Conservation (phyloP, 1,284 basidiomycete species). For the Ustilago cynodontis region DNA sequence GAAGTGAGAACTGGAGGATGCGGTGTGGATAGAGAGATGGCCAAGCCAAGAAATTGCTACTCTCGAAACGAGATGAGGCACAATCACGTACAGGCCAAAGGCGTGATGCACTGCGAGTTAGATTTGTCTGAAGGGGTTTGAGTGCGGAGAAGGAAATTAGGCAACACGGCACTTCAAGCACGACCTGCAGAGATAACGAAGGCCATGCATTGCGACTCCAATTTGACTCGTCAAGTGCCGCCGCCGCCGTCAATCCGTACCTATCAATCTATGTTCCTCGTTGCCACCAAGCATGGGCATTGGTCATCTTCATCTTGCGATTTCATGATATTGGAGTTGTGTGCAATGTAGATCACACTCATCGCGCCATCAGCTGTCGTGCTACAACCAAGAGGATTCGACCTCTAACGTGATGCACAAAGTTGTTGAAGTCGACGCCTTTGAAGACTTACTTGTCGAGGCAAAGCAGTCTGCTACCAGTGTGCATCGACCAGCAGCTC, state of each 20-base stretch:
- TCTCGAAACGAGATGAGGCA: constrained; percentile 4
- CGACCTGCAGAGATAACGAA: constrained; percentile 35
- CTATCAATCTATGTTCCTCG: no score
- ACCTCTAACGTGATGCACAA: no score
- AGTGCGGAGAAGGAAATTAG: not conserved
- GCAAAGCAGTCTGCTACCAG: no score
- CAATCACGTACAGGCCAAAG: constrained; percentile 5
- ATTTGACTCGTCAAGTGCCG: constrained; percentile 3
- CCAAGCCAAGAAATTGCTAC: constrained; percentile 12
- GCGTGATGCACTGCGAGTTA: not conserved
- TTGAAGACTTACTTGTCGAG: no score
- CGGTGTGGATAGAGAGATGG: constrained; percentile 8
- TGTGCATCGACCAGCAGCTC: no score
- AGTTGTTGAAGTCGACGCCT: no score
- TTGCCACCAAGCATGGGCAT: no score
- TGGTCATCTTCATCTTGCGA: no score
- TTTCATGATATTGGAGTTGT: no score
- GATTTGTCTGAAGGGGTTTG: not conserved
- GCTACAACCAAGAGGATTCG: no score
- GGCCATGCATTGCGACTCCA: not conserved
- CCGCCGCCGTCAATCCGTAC: not conserved
- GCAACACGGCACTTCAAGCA: not conserved
- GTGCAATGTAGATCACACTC: no score
- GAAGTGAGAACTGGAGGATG: not conserved
- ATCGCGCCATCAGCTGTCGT: no score